Conservation (phyloP, 1,284 basidiomycete species). For the Bjerkandera adusta region DNA sequence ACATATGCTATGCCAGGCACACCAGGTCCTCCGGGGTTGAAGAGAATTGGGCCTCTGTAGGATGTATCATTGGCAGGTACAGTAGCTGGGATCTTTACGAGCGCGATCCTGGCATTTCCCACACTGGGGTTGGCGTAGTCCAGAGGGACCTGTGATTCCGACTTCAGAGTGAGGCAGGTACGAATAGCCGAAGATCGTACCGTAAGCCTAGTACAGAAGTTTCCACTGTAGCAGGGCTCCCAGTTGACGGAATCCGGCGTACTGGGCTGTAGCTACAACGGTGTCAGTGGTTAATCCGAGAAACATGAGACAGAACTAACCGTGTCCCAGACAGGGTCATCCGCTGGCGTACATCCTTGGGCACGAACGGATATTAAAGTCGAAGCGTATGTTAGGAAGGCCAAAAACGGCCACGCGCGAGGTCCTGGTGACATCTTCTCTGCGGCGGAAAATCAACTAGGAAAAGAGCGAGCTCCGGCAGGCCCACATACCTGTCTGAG, state of each 20-base stretch:
- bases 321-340: background rate
- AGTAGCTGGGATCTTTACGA: slow-evolving; percentile 24
- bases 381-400: no score
- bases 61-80: slow-evolving; percentile 18
- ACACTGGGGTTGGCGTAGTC: slow-evolving; percentile 28
- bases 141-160: slow-evolving; percentile 28
- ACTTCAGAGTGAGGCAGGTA: no score
- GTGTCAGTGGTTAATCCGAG: background rate
- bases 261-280: background rate
- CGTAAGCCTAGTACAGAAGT: background rate
- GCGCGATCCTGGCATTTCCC: slow-evolving; percentile 28
- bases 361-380: no score
- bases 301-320: background rate
- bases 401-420: no score
- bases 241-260: background rate
- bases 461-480: no score
- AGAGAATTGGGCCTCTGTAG: slow-evolving; percentile 33
- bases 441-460: no score
- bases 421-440: no score
- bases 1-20: slow-evolving; percentile 26
- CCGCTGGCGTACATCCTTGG: no score
- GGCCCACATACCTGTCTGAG: no score
- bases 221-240: background rate
- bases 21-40: slow-evolving; percentile 35
- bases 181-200: background rate